These are phyloP conservation scores for Ganoderma sinense DNA, from an alignment of 1,284 basidiomycete genomes.

Conservation along the genomic window DNA sequence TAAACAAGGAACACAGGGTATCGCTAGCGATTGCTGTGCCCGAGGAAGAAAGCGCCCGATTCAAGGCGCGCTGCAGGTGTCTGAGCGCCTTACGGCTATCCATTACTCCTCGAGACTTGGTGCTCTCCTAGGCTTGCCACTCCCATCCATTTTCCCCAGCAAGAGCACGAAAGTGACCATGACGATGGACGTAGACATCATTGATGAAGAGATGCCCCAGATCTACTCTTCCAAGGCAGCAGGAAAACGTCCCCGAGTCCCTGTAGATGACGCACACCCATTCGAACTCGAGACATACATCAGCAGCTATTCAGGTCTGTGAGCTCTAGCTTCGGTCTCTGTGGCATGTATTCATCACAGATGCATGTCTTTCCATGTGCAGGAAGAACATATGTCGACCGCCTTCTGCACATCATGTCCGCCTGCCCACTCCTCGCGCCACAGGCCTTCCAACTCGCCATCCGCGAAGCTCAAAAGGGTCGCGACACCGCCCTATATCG, in stretches of 20 bases:
- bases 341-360: too few species aligned
- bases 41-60: too few species aligned
- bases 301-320: constrained; percentile 66
- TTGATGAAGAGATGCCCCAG: constrained; percentile 34
- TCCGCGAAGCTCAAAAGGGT: constrained; percentile 65
- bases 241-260: constrained; percentile 41
- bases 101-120: too few species aligned
- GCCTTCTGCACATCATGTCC: constrained; percentile 71
- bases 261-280: constrained; percentile 77
- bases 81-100: too few species aligned
- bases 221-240: constrained; percentile 15
- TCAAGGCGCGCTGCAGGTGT: too few species aligned
- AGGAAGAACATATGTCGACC: constrained; percentile 76
- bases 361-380: not conserved
- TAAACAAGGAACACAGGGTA: too few species aligned
- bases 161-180: not conserved
- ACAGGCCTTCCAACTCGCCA: constrained; percentile 71
- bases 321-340: not conserved
- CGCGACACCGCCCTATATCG: constrained; percentile 70
- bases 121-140: not conserved
- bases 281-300: constrained; percentile 82
- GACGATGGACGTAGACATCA: constrained; percentile 40
- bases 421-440: constrained; percentile 71
- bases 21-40: too few species aligned
- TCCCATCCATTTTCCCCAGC: not conserved